Percentiles rank a stretch among this genome's conserved stretches.
These are phyloP conservation scores for Penicillium crystallinum DNA, from an alignment of 495 filamentous ascomycete genomes.

Conservation along the genomic window DNA sequence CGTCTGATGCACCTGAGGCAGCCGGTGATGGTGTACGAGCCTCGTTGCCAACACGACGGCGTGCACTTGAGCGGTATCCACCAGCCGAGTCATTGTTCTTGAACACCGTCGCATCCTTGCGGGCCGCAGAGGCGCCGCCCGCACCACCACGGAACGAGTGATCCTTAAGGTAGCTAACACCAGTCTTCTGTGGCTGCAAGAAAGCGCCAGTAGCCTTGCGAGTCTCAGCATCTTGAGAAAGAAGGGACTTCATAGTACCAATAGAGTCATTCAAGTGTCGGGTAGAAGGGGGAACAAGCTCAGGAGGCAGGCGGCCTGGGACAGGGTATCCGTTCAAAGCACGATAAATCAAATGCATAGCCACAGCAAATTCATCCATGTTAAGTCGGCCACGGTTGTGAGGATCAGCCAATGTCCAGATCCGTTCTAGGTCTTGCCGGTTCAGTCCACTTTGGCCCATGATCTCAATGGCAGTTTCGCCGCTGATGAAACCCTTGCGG, in stretches of 20 bases:
- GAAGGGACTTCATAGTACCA: slow-evolving; percentile 83
- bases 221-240: slow-evolving; percentile 84
- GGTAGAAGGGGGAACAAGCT: slow-evolving; percentile 94
- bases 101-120: slow-evolving; percentile 95
- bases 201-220: slow-evolving; percentile 79
- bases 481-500: slow-evolving; percentile 86
- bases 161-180: slow-evolving; percentile 92
- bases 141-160: slow-evolving; percentile 75
- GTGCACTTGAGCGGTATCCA: slow-evolving; percentile 90
- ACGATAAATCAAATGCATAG: slow-evolving; percentile 98
- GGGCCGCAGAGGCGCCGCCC: slow-evolving; percentile 35
- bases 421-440: slow-evolving; percentile 79
- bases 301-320: slow-evolving; percentile 84
- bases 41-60: slow-evolving; percentile 71
- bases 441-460: slow-evolving; percentile 94
- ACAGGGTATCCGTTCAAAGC: slow-evolving; percentile 94
- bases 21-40: slow-evolving; percentile 69
- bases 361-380: slow-evolving; percentile 97
- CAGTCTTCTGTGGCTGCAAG: slow-evolving; percentile 90
- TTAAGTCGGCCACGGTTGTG: slow-evolving; percentile 90
- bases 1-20: slow-evolving; percentile 68
- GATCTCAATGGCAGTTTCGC: slow-evolving; percentile 93
- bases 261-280: slow-evolving; percentile 88
- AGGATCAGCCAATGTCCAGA: slow-evolving; percentile 94
- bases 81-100: slow-evolving; percentile 85